Conservation (phyloP, 1,139 yeast genomes). For the Yamadazyma dushanensis region DNA sequence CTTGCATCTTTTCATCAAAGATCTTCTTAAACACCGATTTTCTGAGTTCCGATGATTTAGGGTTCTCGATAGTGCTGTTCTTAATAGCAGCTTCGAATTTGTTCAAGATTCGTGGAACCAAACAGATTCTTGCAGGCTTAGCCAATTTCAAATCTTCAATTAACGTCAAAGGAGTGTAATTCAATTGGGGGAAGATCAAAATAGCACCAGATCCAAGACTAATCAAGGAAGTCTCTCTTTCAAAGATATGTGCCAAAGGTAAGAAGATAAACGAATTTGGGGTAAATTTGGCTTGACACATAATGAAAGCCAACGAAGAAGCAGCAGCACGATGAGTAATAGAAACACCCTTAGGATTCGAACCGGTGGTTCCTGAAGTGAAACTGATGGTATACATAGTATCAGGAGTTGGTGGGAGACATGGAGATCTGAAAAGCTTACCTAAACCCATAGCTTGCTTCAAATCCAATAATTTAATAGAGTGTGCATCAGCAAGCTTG, state of each 20-base stretch:
- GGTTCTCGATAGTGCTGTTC: constrained; percentile 42
- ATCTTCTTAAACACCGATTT: constrained; percentile 27
- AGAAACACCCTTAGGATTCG: constrained; percentile 42
- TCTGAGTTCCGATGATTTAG: constrained; percentile 24
- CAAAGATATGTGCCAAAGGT: constrained; percentile 74
- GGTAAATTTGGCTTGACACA: constrained; percentile 14
- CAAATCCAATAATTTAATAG: constrained; percentile 31
- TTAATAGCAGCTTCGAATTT: constrained; percentile 48
- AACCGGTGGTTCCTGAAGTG: constrained; percentile 46
- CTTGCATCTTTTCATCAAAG: constrained; percentile 18
- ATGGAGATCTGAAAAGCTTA: constrained; percentile 22
- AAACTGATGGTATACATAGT: constrained; percentile 40
- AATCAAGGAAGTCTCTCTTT: constrained; percentile 33
- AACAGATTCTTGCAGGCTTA: constrained; percentile 35
- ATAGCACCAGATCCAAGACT: constrained; percentile 29
- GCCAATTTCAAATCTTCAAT: constrained; percentile 37
- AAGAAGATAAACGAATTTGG: constrained; percentile 38
- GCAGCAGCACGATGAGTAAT: constrained; percentile 32
- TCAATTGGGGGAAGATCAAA: constrained; percentile 42
- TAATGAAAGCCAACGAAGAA: constrained; percentile 25
- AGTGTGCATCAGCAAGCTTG: constrained; percentile 21
- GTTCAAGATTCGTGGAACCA: constrained; percentile 42
- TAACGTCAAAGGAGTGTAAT: constrained; percentile 35
- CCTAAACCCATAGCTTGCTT: constrained; percentile 32
- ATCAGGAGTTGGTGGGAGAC: constrained; percentile 28